These are phyloP conservation scores for Penicillium salamii DNA, from an alignment of 495 filamentous ascomycete genomes.

Conservation along the genomic window DNA sequence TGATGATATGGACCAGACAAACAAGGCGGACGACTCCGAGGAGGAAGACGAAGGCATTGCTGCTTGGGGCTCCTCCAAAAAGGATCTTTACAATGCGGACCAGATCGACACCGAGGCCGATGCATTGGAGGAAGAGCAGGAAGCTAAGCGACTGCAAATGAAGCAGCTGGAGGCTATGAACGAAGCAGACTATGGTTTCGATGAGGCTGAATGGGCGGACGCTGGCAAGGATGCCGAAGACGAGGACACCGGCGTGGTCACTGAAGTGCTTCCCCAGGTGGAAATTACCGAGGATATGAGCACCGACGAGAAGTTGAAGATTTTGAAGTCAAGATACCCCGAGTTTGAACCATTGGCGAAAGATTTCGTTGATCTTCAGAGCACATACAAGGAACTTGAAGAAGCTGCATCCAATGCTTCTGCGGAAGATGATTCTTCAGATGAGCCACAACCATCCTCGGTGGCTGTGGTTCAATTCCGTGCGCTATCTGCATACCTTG, in stretches of 20 bases:
- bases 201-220: slow-evolving; percentile 78
- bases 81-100: slow-evolving; percentile 90
- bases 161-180: slow-evolving; percentile 83
- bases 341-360: slow-evolving; percentile 84
- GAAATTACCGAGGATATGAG: slow-evolving; percentile 79
- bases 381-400: slow-evolving; percentile 54
- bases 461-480: slow-evolving; percentile 67
- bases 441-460: slow-evolving; percentile 32
- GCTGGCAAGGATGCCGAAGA: slow-evolving; percentile 36
- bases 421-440: slow-evolving; percentile 26
- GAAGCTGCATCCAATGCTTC: slow-evolving; percentile 52
- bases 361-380: slow-evolving; percentile 73
- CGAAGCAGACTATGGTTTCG: slow-evolving; percentile 88
- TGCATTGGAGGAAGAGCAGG: slow-evolving; percentile 86
- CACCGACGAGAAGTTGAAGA: slow-evolving; percentile 67
- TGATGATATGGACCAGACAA: slow-evolving; percentile 27
- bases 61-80: slow-evolving; percentile 83
- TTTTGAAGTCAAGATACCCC: slow-evolving; percentile 78
- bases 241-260: slow-evolving; percentile 57
- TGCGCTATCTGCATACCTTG: slow-evolving; percentile 79
- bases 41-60: slow-evolving; percentile 73
- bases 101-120: slow-evolving; percentile 87
- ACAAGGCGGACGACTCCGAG: slow-evolving; percentile 28
- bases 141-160: slow-evolving; percentile 81
- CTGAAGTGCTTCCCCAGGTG: slow-evolving; percentile 77